Percentiles rank a stretch among this genome's conserved stretches.
Evolutionary conservation across 2,329 filamentous ascomycete genomes (phyloP).

Genomic region (Erysiphe pulchra): DNA sequence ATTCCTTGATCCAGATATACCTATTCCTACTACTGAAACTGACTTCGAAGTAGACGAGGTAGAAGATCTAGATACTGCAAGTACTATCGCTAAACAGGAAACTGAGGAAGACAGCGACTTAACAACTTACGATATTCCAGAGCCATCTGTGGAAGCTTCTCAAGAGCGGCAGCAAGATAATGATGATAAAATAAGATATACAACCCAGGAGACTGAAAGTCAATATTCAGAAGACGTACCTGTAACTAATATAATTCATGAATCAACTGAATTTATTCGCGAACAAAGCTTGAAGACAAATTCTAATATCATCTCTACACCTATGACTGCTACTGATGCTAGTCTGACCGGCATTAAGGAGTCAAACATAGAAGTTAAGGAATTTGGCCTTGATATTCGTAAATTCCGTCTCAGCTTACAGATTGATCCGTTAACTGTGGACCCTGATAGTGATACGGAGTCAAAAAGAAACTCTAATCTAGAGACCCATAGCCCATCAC

Average conservation of each 20-base stretch:
- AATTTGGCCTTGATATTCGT: too few relatives aligned
- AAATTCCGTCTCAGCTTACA: too few relatives aligned
- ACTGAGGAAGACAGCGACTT: constrained; percentile 32
- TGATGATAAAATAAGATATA: constrained; percentile 2
- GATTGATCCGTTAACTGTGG: too few relatives aligned
- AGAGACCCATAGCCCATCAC: too few relatives aligned
- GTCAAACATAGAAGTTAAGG: too few relatives aligned
- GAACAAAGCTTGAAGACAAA: too few relatives aligned
- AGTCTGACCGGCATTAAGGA: too few relatives aligned
- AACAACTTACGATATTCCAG: constrained; percentile 41
- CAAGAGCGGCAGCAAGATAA: constrained; percentile 13
- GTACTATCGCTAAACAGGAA: constrained; percentile 41
- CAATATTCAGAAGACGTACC: constrained; percentile 23
- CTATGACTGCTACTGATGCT: too few relatives aligned
- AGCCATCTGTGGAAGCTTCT: constrained; percentile 32
- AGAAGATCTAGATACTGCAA: constrained; percentile 28
- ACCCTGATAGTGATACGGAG: too few relatives aligned
- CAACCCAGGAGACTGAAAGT: constrained; percentile 14
- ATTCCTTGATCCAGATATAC: constrained; percentile 61
- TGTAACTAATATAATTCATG: background rate
- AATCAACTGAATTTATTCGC: too few relatives aligned
- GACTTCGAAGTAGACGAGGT: constrained; percentile 21
- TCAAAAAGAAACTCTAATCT: too few relatives aligned
- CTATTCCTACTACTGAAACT: constrained; percentile 60
- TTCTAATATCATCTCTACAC: too few relatives aligned